These are phyloP conservation scores for Diutina sp. DNA, from an alignment of 1,139 yeast species.

Conservation along the genomic window DNA sequence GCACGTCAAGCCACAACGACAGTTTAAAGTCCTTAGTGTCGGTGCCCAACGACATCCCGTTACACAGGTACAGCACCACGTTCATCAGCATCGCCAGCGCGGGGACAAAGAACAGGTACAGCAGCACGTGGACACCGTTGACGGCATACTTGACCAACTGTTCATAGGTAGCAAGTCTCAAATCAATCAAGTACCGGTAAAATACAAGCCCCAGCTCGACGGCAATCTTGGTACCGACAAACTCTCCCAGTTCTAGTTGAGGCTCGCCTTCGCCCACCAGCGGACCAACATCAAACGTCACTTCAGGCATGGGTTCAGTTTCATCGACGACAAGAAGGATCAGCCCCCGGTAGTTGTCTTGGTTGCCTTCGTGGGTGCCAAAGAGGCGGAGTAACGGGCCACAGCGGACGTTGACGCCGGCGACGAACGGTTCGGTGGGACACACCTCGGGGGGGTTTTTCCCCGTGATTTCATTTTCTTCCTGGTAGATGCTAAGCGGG, in stretches of 20 bases:
- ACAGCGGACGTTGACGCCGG: not conserved
- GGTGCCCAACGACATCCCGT: constrained; percentile 77
- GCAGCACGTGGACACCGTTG: constrained; percentile 7
- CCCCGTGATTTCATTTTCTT: constrained; percentile 13
- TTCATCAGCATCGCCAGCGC: constrained; percentile 54
- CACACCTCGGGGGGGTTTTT: constrained; percentile 14
- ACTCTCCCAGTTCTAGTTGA: constrained; percentile 26
- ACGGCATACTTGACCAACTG: constrained; percentile 45
- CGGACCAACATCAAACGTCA: not conserved
- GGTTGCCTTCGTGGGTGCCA: constrained; percentile 39
- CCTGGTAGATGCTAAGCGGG: constrained; percentile 18
- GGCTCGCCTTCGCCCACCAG: constrained; percentile 16
- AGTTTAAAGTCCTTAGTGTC: constrained; percentile 58
- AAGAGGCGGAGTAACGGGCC: not conserved
- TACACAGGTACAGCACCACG: constrained; percentile 73
- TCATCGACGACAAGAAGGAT: constrained; percentile 48
- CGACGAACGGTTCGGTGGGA: constrained; percentile 9
- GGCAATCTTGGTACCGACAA: constrained; percentile 30
- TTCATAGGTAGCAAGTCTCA: constrained; percentile 33
- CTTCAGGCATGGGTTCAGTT: constrained; percentile 4
- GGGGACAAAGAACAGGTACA: constrained; percentile 43
- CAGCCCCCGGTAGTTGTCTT: constrained; percentile 47
- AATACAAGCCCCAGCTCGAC: constrained; percentile 34
- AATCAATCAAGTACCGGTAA: constrained; percentile 47
- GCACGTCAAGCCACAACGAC: constrained; percentile 77